Evolutionary conservation across 163 green algal species (phyloP), one percentile per base, ranked within the genome.

Genomic region (Trebouxiophyceae sp.): DNA sequence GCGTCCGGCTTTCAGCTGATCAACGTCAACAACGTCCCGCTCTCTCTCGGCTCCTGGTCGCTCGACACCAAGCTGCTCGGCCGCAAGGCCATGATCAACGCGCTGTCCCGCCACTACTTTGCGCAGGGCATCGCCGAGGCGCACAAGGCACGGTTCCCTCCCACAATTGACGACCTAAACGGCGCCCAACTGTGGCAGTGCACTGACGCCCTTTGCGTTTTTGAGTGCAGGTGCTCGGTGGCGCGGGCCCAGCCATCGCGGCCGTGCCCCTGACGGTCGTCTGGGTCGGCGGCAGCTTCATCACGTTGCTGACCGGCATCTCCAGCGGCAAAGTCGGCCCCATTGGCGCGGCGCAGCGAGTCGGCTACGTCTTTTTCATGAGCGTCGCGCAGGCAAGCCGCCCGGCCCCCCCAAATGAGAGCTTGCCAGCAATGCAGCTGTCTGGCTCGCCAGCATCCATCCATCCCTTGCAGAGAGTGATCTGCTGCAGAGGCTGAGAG

Each of bases 11-110:
- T 93, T 68, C 80, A 92, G 78, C 85, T 93, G 1, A 84, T 93
- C 71, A 93, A 93, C 47, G 84, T 95, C 2, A 88, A 79, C 77
- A 91, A 96, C 70, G 89, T 90, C 55, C 80, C 82, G 29, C 85
- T 96, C 31, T 30, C 68, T 54, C 81, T 96, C 45, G 70, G 77
- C 30, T 57, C 63, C 44, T 86, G 79, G 76, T 57, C 44, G 22
- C 58, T 60, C 24, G 58, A 73, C 54, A 70, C 61, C 16, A 56
- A 65, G 47, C 64, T 74, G 55, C 39, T 73, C 28, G 68, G 63
- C n/a, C 54, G 63, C 27, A 68, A 63, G 6, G 80, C 80, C 5
- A 70, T 91, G 26, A 29, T 75, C 4, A 83, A 75, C 71, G 74
- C 78, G 57, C 73, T 95, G 19, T 62, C 47, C 4, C 76, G 87